A percentile compares a stretch with the other conserved stretches of the same genome.
phyloP scores from a whole-genome alignment of 1,284 basidiomycete species.

The Neotropicomus parvogracilis region DNA sequence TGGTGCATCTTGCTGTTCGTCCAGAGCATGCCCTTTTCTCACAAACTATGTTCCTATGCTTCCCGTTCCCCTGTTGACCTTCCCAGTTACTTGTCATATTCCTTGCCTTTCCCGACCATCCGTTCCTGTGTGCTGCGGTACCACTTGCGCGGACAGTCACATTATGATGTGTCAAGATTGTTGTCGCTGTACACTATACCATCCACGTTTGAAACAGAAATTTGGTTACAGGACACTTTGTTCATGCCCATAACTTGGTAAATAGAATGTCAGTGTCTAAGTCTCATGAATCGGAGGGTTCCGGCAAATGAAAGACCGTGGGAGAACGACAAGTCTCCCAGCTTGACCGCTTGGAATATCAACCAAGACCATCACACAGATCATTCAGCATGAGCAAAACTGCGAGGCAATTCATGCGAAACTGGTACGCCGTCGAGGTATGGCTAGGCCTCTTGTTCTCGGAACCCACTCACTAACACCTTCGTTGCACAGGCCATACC shows the following conservation, averaged over 20 bases:
- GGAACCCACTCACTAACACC: constrained; percentile 4
- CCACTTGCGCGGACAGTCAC: constrained; percentile 12
- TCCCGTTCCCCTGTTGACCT: constrained; percentile 5
- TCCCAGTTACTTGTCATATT: constrained; percentile 19
- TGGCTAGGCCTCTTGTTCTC: constrained; percentile 15
- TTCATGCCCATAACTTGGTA: constrained; percentile 26
- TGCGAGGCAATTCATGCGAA: constrained; percentile 50
- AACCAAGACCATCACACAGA: constrained; percentile 2
- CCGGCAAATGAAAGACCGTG: constrained; percentile 21
- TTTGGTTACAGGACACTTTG: constrained; percentile 25
- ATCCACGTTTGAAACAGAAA: constrained; percentile 11
- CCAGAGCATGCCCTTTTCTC: constrained; percentile 5
- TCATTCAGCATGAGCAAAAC: constrained; percentile 26
- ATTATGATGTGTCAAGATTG: constrained; percentile 27
- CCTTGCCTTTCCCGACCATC: constrained; percentile 10
- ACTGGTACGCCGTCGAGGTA: constrained; percentile 84
- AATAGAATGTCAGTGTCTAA: constrained; percentile 7
- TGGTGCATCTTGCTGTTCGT: constrained; percentile 5
- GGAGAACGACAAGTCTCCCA: constrained; percentile 4
- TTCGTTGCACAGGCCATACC: constrained; percentile 60
- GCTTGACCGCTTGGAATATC: background rate
- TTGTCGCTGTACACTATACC: constrained; percentile 32
- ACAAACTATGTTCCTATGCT: constrained; percentile 22
- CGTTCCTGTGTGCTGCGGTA: constrained; percentile 2
- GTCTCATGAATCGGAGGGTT: constrained; percentile 16